Base-by-base conservation (phyloP, 805 yeast genomes). In the Naumovozyma baii region DNA sequence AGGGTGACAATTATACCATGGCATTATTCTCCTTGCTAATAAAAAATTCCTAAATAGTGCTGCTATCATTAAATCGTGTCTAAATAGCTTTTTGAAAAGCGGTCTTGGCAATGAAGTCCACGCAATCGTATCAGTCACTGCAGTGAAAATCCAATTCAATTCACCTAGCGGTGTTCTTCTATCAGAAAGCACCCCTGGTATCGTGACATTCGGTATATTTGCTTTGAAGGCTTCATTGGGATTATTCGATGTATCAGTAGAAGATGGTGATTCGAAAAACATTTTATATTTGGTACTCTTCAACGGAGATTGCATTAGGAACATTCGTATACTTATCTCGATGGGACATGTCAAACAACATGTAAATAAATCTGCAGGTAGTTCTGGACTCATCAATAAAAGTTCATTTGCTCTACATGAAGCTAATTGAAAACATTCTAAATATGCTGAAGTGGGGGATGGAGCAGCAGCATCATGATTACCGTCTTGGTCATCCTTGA, bases 21-120 rank as follows among this genome's bases (percentile, higher is more conserved):
- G 87, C 96, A 92, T 86, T 32, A 92, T 82, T 48, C 96, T 73
- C 54, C 84, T 88, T 0, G 98, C 98, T 16, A 92, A 66, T 18
- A 92, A 60, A 55, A 92, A 92, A 63, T 92, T 92, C 48, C 98
- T 73, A 62, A 92, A 92, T 46, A 92, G 66, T 0, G 96, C 96
- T 2, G 97, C 96, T 8, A 92, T 95, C 80, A 92, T 88, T 50
- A 90, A 67, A 59, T 92, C 98, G 59, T 90, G 98, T 57, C 98
- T 74, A 54, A 92, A 92, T 7, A 92, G 67, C 43, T 88, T 73
- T 54, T 88, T 90, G 68, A 92, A 92, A 22, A 92, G 64, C 0
- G 94, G 86, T 44, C 95, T 70, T 3, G 94, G 86, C 29, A 92
- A 63, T 2, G 88, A 76, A 0, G 95, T 85, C 96, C 97, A 92